These are phyloP conservation scores for Chrysosporium queenslandicum DNA, from an alignment of 2,329 filamentous ascomycete species.

Conservation along the genomic window DNA sequence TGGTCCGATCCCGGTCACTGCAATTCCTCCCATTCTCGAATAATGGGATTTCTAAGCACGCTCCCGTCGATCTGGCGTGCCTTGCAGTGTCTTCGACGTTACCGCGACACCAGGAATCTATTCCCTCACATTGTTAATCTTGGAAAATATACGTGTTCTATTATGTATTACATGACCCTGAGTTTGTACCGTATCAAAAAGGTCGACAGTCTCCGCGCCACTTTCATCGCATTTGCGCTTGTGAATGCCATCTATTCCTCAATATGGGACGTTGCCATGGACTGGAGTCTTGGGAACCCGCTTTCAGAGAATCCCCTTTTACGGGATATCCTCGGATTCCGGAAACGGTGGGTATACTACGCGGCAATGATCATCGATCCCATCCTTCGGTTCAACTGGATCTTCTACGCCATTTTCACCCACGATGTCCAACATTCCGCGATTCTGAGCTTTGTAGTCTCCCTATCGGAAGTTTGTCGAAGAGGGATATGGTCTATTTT, in stretches of 20 bases:
- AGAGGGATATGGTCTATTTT: constrained; percentile 86
- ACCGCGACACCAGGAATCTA: constrained; percentile 70
- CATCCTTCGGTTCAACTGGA: constrained; percentile 83
- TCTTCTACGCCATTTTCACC: constrained; percentile 81
- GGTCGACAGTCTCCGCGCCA: constrained; percentile 46
- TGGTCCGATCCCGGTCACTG: constrained; percentile 69
- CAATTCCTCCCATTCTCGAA: constrained; percentile 73
- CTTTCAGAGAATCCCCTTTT: constrained; percentile 58
- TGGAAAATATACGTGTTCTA: constrained; percentile 81
- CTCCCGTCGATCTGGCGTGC: constrained; percentile 84
- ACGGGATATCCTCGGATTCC: constrained; percentile 70
- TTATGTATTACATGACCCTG: constrained; percentile 65
- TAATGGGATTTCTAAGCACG: constrained; percentile 74
- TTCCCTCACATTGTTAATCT: constrained; percentile 91
- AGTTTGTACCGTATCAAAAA: constrained; percentile 72
- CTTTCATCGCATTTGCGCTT: constrained; percentile 72
- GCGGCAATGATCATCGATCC: constrained; percentile 72
- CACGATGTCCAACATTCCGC: constrained; percentile 73
- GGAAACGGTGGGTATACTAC: constrained; percentile 75
- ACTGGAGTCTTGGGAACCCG: constrained; percentile 82
- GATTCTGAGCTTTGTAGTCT: constrained; percentile 67
- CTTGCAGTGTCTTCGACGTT: constrained; percentile 82
- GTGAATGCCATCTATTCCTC: constrained; percentile 76
- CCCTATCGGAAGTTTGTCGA: constrained; percentile 68
- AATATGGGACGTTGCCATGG: constrained; percentile 92